Evolutionary conservation across 192 early-diverging fungal species (phyloP).

Genomic region (Coemansia nantahalensis): DNA sequence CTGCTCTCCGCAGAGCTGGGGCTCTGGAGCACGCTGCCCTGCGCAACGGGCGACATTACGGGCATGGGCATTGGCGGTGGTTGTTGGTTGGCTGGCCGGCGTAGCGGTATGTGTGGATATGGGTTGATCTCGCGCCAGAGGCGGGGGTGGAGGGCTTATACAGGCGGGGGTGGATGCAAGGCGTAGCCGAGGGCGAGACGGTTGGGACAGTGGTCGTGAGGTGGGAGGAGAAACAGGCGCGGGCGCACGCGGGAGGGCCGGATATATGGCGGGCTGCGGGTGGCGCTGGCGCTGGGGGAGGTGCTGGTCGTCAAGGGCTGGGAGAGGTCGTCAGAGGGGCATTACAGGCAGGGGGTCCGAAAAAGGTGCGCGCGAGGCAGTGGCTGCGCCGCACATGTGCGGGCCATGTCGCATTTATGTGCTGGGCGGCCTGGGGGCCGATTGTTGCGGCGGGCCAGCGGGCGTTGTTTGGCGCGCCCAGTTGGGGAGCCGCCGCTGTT

Average conservation of each 20-base stretch:
- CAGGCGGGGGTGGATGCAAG: not conserved
- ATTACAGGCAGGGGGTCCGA: too few species aligned
- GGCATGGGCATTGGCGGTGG: conserved; percentile 21
- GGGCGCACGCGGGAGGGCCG: not conserved
- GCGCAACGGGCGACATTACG: conserved; percentile 20
- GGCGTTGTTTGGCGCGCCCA: not conserved
- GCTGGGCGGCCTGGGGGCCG: conserved; percentile 4
- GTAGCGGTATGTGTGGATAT: not conserved
- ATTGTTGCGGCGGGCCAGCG: conserved; percentile 7
- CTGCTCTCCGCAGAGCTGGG: conserved; percentile 27
- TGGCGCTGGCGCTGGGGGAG: too few species aligned
- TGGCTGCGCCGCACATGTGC: conserved; percentile 1
- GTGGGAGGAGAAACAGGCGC: conserved; percentile 1
- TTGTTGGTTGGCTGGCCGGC: too few species aligned
- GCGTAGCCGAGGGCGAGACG: not conserved
- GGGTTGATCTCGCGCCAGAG: not conserved
- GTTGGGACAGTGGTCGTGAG: too few species aligned
- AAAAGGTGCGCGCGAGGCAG: not conserved
- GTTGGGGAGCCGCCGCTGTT: not conserved
- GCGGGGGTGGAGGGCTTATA: not conserved
- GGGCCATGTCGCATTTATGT: conserved; percentile 19
- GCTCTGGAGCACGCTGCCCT: conserved; percentile 19
- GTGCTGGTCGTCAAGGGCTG: not conserved
- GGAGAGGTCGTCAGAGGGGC: conserved; percentile 22
- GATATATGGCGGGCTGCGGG: conserved; percentile 11